These are phyloP conservation scores for Pelargonium nanum DNA, from an alignment of 345 rosid genomes.

Conservation along the genomic window DNA sequence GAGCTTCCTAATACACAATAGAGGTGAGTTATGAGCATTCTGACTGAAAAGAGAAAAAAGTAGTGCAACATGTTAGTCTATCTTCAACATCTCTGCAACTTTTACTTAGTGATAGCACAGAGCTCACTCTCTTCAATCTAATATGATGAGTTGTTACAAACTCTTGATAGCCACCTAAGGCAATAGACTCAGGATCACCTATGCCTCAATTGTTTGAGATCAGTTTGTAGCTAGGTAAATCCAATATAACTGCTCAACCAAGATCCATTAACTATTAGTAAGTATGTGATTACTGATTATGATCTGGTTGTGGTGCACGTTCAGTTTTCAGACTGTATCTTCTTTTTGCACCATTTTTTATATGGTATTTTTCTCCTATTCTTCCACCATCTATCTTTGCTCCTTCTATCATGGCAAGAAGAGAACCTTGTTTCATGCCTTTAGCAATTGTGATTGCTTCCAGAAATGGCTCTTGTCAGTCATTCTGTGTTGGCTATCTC, in stretches of 20 bases:
- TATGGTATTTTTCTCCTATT: too few species aligned
- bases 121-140: neutral
- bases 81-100: too few species aligned
- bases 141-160: neutral
- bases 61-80: neutral
- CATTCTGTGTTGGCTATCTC: neutral
- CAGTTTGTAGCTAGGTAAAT: neutral
- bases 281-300: neutral
- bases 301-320: too few species aligned
- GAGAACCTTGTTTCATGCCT: too few species aligned
- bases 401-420: neutral
- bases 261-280: neutral
- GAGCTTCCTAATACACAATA: conserved; percentile 5
- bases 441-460: too few species aligned
- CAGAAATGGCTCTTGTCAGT: neutral
- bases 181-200: neutral
- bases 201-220: neutral
- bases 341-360: too few species aligned
- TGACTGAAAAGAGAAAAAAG: neutral
- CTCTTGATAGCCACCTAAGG: neutral
- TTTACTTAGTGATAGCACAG: too few species aligned
- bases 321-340: too few species aligned
- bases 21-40: conserved; percentile 18
- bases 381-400: too few species aligned
- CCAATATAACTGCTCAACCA: neutral